Evolutionary conservation across 768 basidiomycete species (phyloP).

Genomic region (Tulasnella calospora): DNA sequence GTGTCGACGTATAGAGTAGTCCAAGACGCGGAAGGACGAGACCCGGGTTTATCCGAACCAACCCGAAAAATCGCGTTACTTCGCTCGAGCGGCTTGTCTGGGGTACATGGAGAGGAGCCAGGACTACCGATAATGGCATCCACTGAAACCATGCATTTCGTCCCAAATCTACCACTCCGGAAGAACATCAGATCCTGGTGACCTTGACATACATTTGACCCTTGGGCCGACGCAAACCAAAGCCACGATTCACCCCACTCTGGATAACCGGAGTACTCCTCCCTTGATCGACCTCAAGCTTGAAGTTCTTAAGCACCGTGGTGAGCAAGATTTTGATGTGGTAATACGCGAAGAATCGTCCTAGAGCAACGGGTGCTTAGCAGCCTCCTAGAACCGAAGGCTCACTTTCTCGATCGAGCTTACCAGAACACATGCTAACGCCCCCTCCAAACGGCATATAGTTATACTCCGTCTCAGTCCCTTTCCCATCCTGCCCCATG

Average conservation of each 20-base stretch:
- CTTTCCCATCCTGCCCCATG: neutral
- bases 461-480: neutral
- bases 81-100: too few relatives aligned
- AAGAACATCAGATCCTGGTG: neutral
- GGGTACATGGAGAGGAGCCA: too few relatives aligned
- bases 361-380: neutral
- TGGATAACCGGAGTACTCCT: neutral
- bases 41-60: too few relatives aligned
- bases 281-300: conserved; percentile 4
- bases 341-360: conserved; percentile 6
- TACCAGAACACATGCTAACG: conserved; percentile 14
- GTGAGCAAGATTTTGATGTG: conserved; percentile 15
- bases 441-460: conserved; percentile 22
- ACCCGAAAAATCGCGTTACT: too few relatives aligned
- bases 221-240: conserved; percentile 12
- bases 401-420: neutral
- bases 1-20: too few relatives aligned
- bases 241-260: conserved; percentile 11
- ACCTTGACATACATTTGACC: conserved; percentile 13
- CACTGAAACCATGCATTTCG: too few relatives aligned
- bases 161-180: neutral
- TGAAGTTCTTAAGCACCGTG: conserved; percentile 14
- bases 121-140: too few relatives aligned
- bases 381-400: too few relatives aligned
- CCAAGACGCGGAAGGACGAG: too few relatives aligned